These are phyloP conservation scores for Diplodia scrobiculata DNA, from an alignment of 2,329 filamentous ascomycete genomes.

Conservation along the genomic window DNA sequence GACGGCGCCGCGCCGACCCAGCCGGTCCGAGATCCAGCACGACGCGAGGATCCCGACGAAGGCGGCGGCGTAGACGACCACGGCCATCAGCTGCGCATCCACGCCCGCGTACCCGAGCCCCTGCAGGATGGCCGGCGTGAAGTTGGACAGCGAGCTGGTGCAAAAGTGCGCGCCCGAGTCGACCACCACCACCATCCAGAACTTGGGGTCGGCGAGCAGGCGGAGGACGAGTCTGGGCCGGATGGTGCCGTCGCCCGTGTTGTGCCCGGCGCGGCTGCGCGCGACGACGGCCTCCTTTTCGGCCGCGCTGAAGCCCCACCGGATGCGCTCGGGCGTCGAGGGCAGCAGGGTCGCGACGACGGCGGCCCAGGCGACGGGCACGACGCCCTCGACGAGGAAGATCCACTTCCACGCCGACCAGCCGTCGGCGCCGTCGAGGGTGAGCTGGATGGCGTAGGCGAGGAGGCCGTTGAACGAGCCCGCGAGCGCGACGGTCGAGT, in stretches of 20 bases:
- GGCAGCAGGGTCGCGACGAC: background rate
- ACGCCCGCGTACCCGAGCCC: conserved; percentile 29
- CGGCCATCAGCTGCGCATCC: conserved; percentile 31
- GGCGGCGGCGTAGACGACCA: conserved; percentile 29
- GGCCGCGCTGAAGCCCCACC: background rate
- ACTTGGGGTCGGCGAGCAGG: conserved; percentile 28
- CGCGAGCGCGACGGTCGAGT: background rate
- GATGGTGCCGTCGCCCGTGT: background rate
- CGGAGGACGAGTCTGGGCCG: background rate
- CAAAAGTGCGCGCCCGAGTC: conserved; percentile 30
- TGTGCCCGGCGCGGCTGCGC: background rate
- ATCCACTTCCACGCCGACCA: conserved; percentile 4
- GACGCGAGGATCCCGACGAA: conserved; percentile 29
- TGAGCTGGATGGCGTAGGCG: background rate
- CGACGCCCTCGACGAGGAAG: background rate
- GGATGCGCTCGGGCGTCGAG: background rate
- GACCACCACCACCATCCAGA: conserved; percentile 30
- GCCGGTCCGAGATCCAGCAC: conserved; percentile 29
- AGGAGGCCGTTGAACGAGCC: background rate
- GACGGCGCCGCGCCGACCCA: conserved; percentile 8
- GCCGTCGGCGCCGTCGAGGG: background rate
- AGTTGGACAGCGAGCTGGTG: conserved; percentile 28
- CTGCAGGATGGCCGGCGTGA: conserved; percentile 30
- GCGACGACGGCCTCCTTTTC: background rate
- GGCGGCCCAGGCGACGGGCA: background rate